Evolutionary conservation across 208 protist species (phyloP), one percentile per base, ranked within the genome.

Genomic region (Crithidia mellificae): DNA sequence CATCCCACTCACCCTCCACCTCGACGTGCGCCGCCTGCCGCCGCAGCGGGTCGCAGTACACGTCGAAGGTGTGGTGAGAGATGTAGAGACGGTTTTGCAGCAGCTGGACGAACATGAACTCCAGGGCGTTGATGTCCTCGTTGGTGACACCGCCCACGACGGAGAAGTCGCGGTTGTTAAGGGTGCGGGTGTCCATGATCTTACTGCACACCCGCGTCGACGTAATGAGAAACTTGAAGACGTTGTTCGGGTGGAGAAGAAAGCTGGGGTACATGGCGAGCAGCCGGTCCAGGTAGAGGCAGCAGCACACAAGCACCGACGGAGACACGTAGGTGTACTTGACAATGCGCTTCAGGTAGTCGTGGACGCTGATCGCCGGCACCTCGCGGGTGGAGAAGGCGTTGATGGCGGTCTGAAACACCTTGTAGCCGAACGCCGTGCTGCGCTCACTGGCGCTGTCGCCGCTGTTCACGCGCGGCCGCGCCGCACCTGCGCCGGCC

Each of bases 161-260:
- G 17, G 89, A 81, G 64, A 92, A 92, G 74, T 90, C 75, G 55
- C 86, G 88, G 61, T 92, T 92, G 65, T 77, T 92, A 1, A 94
- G 70, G 14, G 79, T 86, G 43, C 89, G 77, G 20, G 85, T 85
- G 67, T 94, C 89, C 64, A 91, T 77, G 20, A 92, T 57, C 57
- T 94, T 94, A 55, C 79, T 88, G 17, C 80, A 74, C 5, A 92
- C 61, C 29, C 89, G 82, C 27, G 79, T 63, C 19, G 85, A 73
- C 20, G 65, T 64, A 24, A 85, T 67, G 50, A 92, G 73, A 12
- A 94, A 61, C 65, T 91, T 91, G 74, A 85, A 92, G 19, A 81
- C 27, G 54, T 87, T 92, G 30, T 77, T 50, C 29, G 73, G 51
- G 29, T 73, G 80, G 4, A 94, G 65, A 2, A 85, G 50, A 17